phyloP scores from a whole-genome alignment of 495 filamentous ascomycete genomes.

The Aspergillus leporis region DNA sequence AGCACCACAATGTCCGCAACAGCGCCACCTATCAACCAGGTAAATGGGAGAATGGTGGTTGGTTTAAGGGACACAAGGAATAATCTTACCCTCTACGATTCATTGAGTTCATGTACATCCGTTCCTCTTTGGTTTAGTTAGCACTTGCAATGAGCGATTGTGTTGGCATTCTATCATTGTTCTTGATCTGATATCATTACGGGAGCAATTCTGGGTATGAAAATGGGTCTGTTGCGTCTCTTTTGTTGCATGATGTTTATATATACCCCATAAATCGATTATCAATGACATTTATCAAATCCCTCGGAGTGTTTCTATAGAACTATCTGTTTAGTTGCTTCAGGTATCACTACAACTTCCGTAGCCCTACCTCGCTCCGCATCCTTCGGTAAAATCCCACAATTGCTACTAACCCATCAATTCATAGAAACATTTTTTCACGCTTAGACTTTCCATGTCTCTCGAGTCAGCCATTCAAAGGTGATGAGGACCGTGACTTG shows the following conservation, averaged over 20 bases:
- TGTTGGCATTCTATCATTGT: not conserved
- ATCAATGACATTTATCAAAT: not conserved
- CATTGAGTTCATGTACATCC: not conserved
- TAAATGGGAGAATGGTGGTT: slow-evolving; percentile 70
- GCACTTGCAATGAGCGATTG: not conserved
- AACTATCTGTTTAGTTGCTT: not conserved
- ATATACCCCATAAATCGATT: slow-evolving; percentile 5
- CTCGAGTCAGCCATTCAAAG: too few species aligned
- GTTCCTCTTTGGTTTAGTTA: not conserved
- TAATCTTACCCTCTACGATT: not conserved
- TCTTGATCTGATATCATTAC: not conserved
- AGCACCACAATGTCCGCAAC: slow-evolving; percentile 47
- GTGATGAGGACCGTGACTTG: too few species aligned
- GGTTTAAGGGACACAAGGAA: slow-evolving; percentile 45
- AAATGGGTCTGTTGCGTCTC: not conserved
- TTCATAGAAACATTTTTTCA: too few species aligned
- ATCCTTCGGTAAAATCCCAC: too few species aligned
- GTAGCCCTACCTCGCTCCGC: not conserved
- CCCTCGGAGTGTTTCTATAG: not conserved
- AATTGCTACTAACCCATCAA: too few species aligned
- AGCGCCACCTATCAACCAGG: slow-evolving; percentile 58
- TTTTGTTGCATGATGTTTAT: not conserved
- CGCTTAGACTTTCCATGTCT: too few species aligned
- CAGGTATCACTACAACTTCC: not conserved
- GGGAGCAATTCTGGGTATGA: not conserved